phyloP scores from a whole-genome alignment of 306 rosid species.

The Castanea crenata region DNA sequence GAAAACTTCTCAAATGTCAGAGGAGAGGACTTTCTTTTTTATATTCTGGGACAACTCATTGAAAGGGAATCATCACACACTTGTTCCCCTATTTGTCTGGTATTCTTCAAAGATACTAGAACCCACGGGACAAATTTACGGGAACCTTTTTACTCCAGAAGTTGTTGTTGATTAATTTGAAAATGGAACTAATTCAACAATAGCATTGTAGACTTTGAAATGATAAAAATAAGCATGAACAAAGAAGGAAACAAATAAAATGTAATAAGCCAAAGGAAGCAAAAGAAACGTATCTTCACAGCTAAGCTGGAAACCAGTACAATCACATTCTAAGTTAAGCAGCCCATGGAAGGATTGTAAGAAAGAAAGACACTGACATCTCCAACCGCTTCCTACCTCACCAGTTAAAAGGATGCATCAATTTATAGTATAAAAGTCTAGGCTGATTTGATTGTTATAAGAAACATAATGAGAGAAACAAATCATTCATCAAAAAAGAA shows the following conservation, averaged over 20 bases:
- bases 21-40: neutral
- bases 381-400: neutral
- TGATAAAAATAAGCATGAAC: neutral
- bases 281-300: neutral
- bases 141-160: neutral
- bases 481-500: too few relatives aligned
- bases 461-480: neutral
- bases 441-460: neutral
- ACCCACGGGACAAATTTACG: neutral
- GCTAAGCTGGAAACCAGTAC: neutral
- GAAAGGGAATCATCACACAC: neutral
- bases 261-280: too few relatives aligned
- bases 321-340: too few relatives aligned
- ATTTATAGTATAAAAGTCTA: neutral
- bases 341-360: neutral
- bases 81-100: neutral
- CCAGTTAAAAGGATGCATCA: neutral
- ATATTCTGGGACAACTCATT: neutral
- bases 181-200: neutral
- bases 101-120: neutral
- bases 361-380: neutral
- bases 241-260: neutral
- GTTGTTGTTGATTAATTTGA: neutral
- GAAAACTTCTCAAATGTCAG: neutral
- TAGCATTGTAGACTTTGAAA: neutral